These are phyloP conservation scores for Neltuma alba DNA, from an alignment of 306 rosid species.

Conservation along the genomic window DNA sequence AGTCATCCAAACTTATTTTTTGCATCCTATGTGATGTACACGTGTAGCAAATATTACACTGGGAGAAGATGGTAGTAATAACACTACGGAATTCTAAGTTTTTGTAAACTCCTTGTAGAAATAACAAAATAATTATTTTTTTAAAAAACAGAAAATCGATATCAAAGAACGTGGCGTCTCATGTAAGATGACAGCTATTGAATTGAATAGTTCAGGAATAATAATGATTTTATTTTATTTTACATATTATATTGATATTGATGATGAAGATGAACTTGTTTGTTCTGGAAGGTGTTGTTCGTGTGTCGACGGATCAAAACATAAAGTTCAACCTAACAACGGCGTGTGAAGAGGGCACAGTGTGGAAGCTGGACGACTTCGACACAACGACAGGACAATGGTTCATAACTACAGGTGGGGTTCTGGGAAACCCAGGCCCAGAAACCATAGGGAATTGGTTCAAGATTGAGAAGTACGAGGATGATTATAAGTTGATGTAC, in stretches of 20 bases:
- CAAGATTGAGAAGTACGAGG: slow-evolving; percentile 63
- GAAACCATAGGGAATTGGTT: slow-evolving; percentile 56
- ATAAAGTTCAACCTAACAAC: slow-evolving; percentile 37
- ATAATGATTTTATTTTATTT: not conserved
- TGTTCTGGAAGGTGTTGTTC: slow-evolving; percentile 18
- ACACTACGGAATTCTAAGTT: too few relatives aligned
- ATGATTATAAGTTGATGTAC: slow-evolving; percentile 55
- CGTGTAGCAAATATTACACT: not conserved
- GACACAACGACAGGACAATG: slow-evolving; percentile 40
- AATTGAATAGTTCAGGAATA: not conserved
- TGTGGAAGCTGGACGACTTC: slow-evolving; percentile 55
- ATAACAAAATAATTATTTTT: too few relatives aligned
- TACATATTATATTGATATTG: too few relatives aligned
- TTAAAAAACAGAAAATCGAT: too few relatives aligned
- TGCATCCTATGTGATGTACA: too few relatives aligned
- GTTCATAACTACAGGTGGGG: slow-evolving; percentile 57
- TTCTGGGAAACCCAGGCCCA: slow-evolving; percentile 52
- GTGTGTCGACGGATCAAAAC: slow-evolving; percentile 54
- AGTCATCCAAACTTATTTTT: not conserved
- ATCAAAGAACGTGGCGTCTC: too few relatives aligned
- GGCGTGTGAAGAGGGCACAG: slow-evolving; percentile 39
- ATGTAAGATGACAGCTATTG: not conserved
- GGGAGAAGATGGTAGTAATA: not conserved
- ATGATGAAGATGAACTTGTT: not conserved
- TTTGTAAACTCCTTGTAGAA: too few relatives aligned